Percentiles rank a stretch among this genome's conserved stretches.
Evolutionary conservation across 2,329 filamentous ascomycete genomes (phyloP).

Genomic region (Lasiodiplodia hormozganensis): DNA sequence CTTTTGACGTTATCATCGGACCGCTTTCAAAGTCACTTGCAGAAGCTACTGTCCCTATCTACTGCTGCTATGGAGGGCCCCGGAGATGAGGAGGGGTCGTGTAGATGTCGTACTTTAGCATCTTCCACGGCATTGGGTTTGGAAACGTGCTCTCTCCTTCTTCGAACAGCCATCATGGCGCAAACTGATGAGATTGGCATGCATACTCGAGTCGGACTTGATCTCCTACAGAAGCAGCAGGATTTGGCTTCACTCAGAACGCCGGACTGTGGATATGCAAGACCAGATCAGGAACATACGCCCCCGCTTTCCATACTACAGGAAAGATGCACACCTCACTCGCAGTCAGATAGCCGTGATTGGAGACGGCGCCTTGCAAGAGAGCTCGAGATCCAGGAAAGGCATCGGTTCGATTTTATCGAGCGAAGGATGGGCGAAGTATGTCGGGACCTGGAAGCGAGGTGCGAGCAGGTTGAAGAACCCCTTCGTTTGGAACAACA

Average conservation of each 20-base stretch:
- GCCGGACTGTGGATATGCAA: constrained; percentile 35
- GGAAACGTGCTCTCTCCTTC: constrained; percentile 39
- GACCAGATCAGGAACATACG: not conserved
- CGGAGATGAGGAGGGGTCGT: constrained; percentile 20
- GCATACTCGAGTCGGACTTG: constrained; percentile 33
- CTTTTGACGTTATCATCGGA: constrained; percentile 38
- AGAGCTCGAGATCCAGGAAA: constrained; percentile 48
- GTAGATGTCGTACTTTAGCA: constrained; percentile 32
- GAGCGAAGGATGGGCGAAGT: constrained; percentile 59
- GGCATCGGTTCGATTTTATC: constrained; percentile 55
- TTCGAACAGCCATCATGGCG: constrained; percentile 36
- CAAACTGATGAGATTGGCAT: constrained; percentile 34
- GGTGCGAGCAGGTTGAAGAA: constrained; percentile 62
- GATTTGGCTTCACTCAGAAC: constrained; percentile 30
- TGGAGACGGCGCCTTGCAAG: constrained; percentile 58
- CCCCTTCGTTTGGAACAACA: constrained; percentile 57
- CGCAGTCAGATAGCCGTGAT: constrained; percentile 45
- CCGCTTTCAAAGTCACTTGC: constrained; percentile 36
- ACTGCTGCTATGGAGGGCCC: not conserved
- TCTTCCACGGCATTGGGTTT: constrained; percentile 35
- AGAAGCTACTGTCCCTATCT: constrained; percentile 33
- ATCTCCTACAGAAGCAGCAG: constrained; percentile 41
- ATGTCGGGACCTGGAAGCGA: constrained; percentile 62
- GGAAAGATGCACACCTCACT: constrained; percentile 48
- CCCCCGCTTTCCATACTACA: constrained; percentile 41